Conservation (phyloP, 768 basidiomycete genomes). For the Trametes cubensis region DNA sequence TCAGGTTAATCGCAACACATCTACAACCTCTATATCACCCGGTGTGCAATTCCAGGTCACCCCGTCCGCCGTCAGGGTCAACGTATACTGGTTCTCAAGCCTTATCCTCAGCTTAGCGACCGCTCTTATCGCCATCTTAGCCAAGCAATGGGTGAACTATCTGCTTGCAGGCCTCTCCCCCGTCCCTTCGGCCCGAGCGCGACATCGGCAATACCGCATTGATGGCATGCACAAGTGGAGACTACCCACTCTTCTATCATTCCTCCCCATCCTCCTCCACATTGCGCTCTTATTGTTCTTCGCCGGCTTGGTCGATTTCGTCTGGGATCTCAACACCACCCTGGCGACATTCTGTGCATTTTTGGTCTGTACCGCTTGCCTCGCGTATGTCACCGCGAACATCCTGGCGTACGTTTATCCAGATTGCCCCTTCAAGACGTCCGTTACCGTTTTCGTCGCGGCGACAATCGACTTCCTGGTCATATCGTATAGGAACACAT, state of each 20-base stretch:
- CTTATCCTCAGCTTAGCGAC: constrained; percentile 43
- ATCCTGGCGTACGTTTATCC: constrained; percentile 22
- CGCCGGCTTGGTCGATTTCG: constrained; percentile 48
- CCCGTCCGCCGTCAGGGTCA: constrained; percentile 40
- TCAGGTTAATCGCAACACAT: background rate
- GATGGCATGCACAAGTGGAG: constrained; percentile 43
- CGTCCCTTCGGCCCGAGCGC: constrained; percentile 40
- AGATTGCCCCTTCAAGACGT: constrained; percentile 28
- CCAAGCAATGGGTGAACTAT: constrained; percentile 51
- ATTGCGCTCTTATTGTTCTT: constrained; percentile 54
- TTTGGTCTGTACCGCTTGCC: constrained; percentile 14
- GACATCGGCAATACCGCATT: constrained; percentile 46
- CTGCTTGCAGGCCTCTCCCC: constrained; percentile 37
- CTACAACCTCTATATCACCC: background rate
- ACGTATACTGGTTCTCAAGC: constrained; percentile 46
- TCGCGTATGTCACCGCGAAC: constrained; percentile 22
- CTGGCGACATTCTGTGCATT: constrained; percentile 16
- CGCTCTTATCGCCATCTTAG: constrained; percentile 47
- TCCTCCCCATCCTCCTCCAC: constrained; percentile 51
- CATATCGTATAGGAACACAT: background rate
- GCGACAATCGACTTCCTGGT: too few relatives aligned
- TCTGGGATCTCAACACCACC: constrained; percentile 33
- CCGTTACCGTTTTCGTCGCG: constrained; percentile 11
- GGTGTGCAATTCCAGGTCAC: constrained; percentile 24
- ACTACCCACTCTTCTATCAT: constrained; percentile 43